phyloP scores from a whole-genome alignment of 2,329 filamentous ascomycete genomes.

The Pezicula rhizophila region DNA sequence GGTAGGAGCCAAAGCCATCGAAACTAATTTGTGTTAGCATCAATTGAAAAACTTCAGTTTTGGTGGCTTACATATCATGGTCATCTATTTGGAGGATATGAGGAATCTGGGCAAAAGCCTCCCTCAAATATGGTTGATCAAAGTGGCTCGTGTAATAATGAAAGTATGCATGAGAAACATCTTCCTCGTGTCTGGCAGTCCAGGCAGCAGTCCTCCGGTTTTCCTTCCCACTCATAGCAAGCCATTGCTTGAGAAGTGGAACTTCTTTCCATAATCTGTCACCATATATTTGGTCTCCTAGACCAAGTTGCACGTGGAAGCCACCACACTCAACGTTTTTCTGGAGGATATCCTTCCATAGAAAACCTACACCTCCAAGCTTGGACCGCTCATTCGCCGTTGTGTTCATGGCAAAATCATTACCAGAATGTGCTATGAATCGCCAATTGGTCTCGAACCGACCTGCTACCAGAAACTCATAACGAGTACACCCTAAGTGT shows the following conservation, averaged over 20 bases:
- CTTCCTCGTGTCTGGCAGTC: slow-evolving; percentile 93
- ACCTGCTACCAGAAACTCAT: slow-evolving; percentile 93
- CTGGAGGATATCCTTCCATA: slow-evolving; percentile 99
- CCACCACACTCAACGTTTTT: slow-evolving; percentile 95
- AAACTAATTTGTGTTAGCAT: slow-evolving; percentile 53
- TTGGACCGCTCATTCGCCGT: slow-evolving; percentile 79
- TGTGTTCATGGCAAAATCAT: slow-evolving; percentile 87
- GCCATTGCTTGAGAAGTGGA: slow-evolving; percentile 88
- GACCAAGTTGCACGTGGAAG: slow-evolving; percentile 87
- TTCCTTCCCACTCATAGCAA: slow-evolving; percentile 86
- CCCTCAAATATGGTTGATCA: slow-evolving; percentile 87
- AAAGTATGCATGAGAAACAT: slow-evolving; percentile 93
- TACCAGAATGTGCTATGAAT: slow-evolving; percentile 92
- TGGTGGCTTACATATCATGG: slow-evolving; percentile 81
- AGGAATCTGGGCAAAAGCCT: slow-evolving; percentile 96
- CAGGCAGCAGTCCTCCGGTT: slow-evolving; percentile 84
- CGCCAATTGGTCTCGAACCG: slow-evolving; percentile 88
- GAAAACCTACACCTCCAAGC: slow-evolving; percentile 83
- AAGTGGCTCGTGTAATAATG: slow-evolving; percentile 99
- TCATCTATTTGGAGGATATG: slow-evolving; percentile 91
- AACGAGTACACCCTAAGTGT: slow-evolving; percentile 92
- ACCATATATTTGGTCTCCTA: slow-evolving; percentile 93
- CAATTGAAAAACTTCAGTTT: not conserved
- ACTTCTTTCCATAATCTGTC: slow-evolving; percentile 96
- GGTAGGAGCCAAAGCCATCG: slow-evolving; percentile 94